Base-by-base conservation (phyloP, 495 filamentous ascomycete genomes). In the Trichoderma erinaceum region DNA sequence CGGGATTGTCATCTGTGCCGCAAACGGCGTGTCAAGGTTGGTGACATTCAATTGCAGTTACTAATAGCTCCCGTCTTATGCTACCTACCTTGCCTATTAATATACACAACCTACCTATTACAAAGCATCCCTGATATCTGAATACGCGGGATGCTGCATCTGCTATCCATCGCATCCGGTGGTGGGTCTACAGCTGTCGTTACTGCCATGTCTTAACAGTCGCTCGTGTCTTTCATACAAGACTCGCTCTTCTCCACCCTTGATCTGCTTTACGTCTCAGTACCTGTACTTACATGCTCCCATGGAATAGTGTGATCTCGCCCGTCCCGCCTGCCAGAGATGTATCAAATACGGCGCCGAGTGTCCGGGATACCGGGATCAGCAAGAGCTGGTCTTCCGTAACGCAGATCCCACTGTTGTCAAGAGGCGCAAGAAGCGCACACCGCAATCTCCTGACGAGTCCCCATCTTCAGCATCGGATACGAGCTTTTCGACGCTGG, bases 331-430 rank as follows among this genome's bases (percentile, higher is more conserved):
- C 10, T 71, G 67, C 64, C 67, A 66, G 48, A 46, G 70, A 43
- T 71, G 70, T 52, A 65, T 66, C 64, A 66, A 67, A n/a, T 69
- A 71, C 52, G 70, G 67, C 64, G 41, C 43, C 8, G 11, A 48
- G 13, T 69, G 67, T 27, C 67, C 67, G 3, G 67, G 70, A 23
- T 71, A 71, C 50, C 66, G 69, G n/a, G 48, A 41, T 15, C 65
- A 70, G 29, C 61, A 56, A 25, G 69, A 68, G 18, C 52, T 70
- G 15, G n/a, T 68, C 61, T 70, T 70, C 63, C 68, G 64, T 48
- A 38, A 66, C 25, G 63, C 64, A 16, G 50, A 44, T 32, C 41
- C 64, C 18, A 41, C 66, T 3, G 13, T 21, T 27, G 25, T 50
- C 29, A 67, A n/a, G 46, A 67, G 41, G 66, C 44, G 43, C 41